A percentile compares a stretch with the other conserved stretches of the same genome.
Evolutionary conservation across 1,284 basidiomycete genomes (phyloP).

Genomic region (Psilocybe mexicana): DNA sequence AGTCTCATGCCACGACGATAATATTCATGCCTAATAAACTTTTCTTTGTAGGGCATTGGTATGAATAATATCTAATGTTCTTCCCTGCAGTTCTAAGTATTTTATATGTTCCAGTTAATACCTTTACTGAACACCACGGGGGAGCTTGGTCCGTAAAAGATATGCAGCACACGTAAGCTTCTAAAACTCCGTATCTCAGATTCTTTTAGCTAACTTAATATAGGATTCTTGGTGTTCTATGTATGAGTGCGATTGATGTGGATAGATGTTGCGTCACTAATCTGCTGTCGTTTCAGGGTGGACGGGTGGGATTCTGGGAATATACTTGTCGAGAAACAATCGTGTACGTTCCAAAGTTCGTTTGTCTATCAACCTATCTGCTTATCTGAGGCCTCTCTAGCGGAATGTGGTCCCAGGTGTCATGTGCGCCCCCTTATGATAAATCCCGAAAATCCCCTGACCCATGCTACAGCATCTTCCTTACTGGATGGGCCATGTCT

Average conservation of each 20-base stretch:
- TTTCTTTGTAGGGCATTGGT: constrained; percentile 57
- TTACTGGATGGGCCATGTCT: constrained; percentile 96
- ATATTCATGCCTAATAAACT: background rate
- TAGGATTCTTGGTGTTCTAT: constrained; percentile 62
- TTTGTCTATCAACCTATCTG: background rate
- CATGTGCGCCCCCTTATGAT: constrained; percentile 54
- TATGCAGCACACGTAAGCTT: constrained; percentile 86
- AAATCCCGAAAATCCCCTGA: background rate
- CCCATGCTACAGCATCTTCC: constrained; percentile 59
- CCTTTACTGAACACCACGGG: constrained; percentile 91
- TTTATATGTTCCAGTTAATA: constrained; percentile 64
- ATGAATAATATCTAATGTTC: constrained; percentile 22
- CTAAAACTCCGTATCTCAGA: background rate
- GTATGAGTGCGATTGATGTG: constrained; percentile 32
- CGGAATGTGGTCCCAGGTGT: constrained; percentile 82
- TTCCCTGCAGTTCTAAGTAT: constrained; percentile 4
- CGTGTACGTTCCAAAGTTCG: constrained; percentile 41
- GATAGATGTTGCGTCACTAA: background rate
- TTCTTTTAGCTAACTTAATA: constrained; percentile 9
- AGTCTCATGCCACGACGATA: constrained; percentile 26
- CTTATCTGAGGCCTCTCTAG: constrained; percentile 29
- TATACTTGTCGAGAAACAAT: constrained; percentile 83
- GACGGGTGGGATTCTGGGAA: constrained; percentile 87
- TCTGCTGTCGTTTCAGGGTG: constrained; percentile 60
- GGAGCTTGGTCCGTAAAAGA: constrained; percentile 86